Conservation (phyloP, 1,139 yeast genomes). For the Zygoascus sp. region DNA sequence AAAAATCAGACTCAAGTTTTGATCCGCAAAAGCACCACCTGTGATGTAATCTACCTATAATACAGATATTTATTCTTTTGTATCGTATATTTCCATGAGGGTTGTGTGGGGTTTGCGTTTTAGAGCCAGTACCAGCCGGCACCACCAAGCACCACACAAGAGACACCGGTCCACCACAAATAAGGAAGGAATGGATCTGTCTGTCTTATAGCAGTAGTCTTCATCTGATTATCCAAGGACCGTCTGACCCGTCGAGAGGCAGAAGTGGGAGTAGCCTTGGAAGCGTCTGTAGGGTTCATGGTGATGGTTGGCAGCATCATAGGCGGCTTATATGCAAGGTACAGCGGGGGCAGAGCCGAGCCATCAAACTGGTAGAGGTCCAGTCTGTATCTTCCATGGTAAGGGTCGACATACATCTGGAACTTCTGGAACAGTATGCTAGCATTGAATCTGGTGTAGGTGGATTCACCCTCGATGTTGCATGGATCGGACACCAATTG, state of each 20-base stretch:
- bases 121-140: slow-evolving; percentile 33
- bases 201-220: slow-evolving; percentile 65
- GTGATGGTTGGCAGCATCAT: slow-evolving; percentile 92
- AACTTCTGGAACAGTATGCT: slow-evolving; percentile 56
- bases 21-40: slow-evolving; percentile 2
- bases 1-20: slow-evolving; percentile 28
- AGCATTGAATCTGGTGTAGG: slow-evolving; percentile 69
- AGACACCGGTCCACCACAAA: slow-evolving; percentile 48
- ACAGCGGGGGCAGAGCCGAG: slow-evolving; percentile 75
- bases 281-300: slow-evolving; percentile 70
- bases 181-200: slow-evolving; percentile 42
- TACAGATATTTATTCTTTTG: slow-evolving; percentile 10
- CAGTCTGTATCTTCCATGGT: slow-evolving; percentile 76
- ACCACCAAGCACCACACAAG: slow-evolving; percentile 42
- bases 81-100: neutral
- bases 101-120: neutral
- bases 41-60: neutral
- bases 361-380: slow-evolving; percentile 82
- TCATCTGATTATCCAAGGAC: slow-evolving; percentile 71
- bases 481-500: slow-evolving; percentile 89
- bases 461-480: slow-evolving; percentile 43
- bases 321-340: slow-evolving; percentile 89
- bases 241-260: slow-evolving; percentile 28
- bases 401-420: slow-evolving; percentile 59
- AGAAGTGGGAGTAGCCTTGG: slow-evolving; percentile 32